These are phyloP conservation scores for Phtheirospermum japonicum DNA, from an alignment of 257 asterid genomes.

Conservation along the genomic window DNA sequence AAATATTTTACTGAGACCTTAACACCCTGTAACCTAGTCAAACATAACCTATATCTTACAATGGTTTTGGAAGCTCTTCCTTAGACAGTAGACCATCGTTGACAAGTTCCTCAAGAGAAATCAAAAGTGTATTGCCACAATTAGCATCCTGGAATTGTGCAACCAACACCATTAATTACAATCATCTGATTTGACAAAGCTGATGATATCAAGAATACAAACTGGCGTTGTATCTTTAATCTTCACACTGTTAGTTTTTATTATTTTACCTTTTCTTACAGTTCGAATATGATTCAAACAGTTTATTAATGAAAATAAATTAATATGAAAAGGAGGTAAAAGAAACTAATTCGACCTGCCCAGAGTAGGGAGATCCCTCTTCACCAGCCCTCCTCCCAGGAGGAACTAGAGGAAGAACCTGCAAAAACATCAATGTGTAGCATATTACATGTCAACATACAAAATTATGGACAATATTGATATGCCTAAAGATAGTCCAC, in stretches of 20 bases:
- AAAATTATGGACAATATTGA: neutral
- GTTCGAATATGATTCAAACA: neutral
- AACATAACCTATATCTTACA: constrained; percentile 46
- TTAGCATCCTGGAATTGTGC: constrained; percentile 80
- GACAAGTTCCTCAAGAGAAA: constrained; percentile 93
- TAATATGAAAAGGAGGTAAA: neutral
- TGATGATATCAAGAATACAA: neutral
- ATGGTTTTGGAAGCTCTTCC: constrained; percentile 85
- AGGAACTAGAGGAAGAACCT: constrained; percentile 99
- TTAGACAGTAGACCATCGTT: constrained; percentile 71
- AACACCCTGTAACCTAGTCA: constrained; percentile 5
- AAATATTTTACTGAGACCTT: constrained; percentile 11
- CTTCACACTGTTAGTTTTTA: neutral
- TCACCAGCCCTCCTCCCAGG: constrained; percentile 89
- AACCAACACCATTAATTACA: constrained; percentile 5
- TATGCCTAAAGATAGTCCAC: constrained; percentile 4
- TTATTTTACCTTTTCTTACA: neutral
- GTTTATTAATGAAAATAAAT: constrained; percentile 4
- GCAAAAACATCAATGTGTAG: constrained; percentile 25
- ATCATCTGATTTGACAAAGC: constrained; percentile 10
- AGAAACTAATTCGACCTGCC: constrained; percentile 57
- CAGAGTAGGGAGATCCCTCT: constrained; percentile 95
- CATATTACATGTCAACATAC: constrained; percentile 1
- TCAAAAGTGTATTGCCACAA: constrained; percentile 88
- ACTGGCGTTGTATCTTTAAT: neutral